phyloP scores from a whole-genome alignment of 1,284 basidiomycete genomes.

The Erythrobasidium hasegawianum region DNA sequence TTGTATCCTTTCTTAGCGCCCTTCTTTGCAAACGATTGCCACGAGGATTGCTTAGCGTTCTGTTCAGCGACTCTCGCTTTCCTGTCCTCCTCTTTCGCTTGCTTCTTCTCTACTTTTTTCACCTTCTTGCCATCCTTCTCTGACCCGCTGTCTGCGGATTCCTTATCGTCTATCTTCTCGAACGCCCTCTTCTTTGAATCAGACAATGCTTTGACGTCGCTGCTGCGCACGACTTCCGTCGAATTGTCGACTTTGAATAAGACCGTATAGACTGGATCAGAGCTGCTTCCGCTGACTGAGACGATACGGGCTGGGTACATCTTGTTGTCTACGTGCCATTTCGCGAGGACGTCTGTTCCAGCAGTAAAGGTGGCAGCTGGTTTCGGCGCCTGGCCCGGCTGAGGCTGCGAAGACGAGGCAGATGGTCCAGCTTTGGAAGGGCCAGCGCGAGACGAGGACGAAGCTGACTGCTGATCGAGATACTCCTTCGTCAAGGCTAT shows the following conservation, averaged over 20 bases:
- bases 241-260: constrained; percentile 93
- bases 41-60: constrained; percentile 78
- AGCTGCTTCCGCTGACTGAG: constrained; percentile 75
- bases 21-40: constrained; percentile 98
- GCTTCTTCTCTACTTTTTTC: constrained; percentile 91
- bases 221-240: constrained; percentile 77
- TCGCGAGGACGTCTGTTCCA: constrained; percentile 90
- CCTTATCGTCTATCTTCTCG: constrained; percentile 27
- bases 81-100: constrained; percentile 93
- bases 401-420: constrained; percentile 34
- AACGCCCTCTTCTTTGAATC: constrained; percentile 44
- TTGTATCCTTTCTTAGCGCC: constrained; percentile 85
- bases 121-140: constrained; percentile 55
- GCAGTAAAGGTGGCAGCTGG: constrained; percentile 53
- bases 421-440: constrained; percentile 1
- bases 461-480: constrained; percentile 51
- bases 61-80: constrained; percentile 81
- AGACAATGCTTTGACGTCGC: constrained; percentile 42
- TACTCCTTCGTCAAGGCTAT: constrained; percentile 78
- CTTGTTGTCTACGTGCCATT: constrained; percentile 80
- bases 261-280: constrained; percentile 83
- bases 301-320: constrained; percentile 92
- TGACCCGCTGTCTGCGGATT: constrained; percentile 14
- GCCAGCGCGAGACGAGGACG: constrained; percentile 3
- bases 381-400: constrained; percentile 38